Evolutionary conservation across 352 stramenopile genomes (phyloP).

Genomic region (Phytophthora megakarya): DNA sequence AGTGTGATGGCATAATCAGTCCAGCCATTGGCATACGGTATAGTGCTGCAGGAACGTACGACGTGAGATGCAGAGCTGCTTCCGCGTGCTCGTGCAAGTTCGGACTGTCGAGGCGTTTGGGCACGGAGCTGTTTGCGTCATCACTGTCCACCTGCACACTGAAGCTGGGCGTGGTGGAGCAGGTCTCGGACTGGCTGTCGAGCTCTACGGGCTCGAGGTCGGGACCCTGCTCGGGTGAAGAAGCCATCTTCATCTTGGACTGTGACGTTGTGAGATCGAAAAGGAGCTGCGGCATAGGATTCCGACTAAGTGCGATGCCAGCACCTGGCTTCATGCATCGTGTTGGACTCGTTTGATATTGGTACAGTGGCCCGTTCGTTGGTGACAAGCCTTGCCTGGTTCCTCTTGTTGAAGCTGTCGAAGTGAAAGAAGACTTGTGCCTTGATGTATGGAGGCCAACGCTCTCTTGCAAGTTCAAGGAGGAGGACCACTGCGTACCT

Average conservation of each 20-base stretch:
- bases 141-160: slow-evolving; percentile 16
- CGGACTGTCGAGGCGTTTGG: slow-evolving; percentile 29
- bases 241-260: slow-evolving; percentile 23
- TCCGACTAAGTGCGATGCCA: background rate
- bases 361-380: no score
- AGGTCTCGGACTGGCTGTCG: slow-evolving; percentile 30
- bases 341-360: background rate
- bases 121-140: background rate
- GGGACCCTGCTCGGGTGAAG: slow-evolving; percentile 21
- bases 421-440: background rate
- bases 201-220: slow-evolving; percentile 39
- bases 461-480: slow-evolving; percentile 15
- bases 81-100: slow-evolving; percentile 28
- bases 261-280: slow-evolving; percentile 25
- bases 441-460: background rate
- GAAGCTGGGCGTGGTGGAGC: slow-evolving; percentile 38
- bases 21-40: background rate
- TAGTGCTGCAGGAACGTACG: slow-evolving; percentile 31
- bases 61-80: slow-evolving; percentile 47
- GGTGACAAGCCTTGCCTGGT: background rate
- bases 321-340: slow-evolving; percentile 8
- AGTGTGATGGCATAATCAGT: slow-evolving; percentile 11
- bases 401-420: slow-evolving; percentile 11
- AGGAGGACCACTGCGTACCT: slow-evolving; percentile 18
- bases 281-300: slow-evolving; percentile 2